Base-by-base conservation (phyloP, 306 rosid genomes). In the Cicer chorassanicum region DNA sequence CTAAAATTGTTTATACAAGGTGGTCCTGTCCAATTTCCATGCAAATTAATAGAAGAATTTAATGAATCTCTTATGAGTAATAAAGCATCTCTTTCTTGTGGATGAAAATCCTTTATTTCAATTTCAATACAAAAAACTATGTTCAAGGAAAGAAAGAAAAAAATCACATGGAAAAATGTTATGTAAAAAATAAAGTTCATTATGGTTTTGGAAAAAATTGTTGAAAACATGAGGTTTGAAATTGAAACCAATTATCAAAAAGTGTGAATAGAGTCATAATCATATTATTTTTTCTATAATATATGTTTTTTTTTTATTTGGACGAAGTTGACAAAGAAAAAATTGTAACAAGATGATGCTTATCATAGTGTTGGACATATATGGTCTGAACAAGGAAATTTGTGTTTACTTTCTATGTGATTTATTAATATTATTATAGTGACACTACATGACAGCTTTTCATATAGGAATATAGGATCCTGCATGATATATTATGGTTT, bases 11-110 rank as follows among this genome's bases (percentile, higher is more conserved):
- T 45, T 76, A 77, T 65, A 67, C 96, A 90, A 46, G 96, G 93
- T 9, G 91, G 96, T 0, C 96, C 93, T 45, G 89, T 88, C 96
- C 96, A 90, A 66, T 86, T 90, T 51, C 78, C 55, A 62, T 86
- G 93, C 77, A 90, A 76, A 79, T 83, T 10, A 3, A 81, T 7
- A 43, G 74, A 66, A 73, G 96, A 88, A 72, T 71, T 83, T 38
- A 86, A 69, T 40, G 88, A 83, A 76, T 90, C 88, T 51, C 89
- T 85, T 61, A 90, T 67, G 43, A 78, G 78, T 29, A 86, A 24
- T 65, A 90, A 69, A 62, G 82, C 88, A 40, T 87, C 83, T 83
- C 93, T 90, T 84, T 90, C 96, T 73, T 69, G 82, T 5, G 91
- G 84, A 38, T 85, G 62, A 73, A 70, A 80, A 10, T 71, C 83